Base-by-base conservation (phyloP, 768 basidiomycete genomes). In the Infundibulicybe gibba region DNA sequence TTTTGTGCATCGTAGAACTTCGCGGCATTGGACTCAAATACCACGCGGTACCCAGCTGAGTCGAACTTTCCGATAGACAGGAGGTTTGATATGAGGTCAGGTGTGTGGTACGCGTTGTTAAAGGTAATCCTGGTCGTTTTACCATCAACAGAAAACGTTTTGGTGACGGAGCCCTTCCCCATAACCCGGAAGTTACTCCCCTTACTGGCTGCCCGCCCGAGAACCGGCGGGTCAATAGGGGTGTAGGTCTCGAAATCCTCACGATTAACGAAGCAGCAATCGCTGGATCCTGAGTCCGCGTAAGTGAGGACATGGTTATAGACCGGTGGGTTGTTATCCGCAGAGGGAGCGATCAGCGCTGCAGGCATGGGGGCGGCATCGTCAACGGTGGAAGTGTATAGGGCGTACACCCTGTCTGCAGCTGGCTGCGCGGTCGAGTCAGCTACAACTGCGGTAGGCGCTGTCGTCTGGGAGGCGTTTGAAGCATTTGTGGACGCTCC, bases 261-360 rank as follows among this genome's bases (percentile, higher is more conserved):
- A 14, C 43, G 5, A 19, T 61, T 47, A 0, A 41, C 45, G 41
- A 63, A 61, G 46, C 53, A 66, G 43, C 61, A 54, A 21, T 62
- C 53, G 11, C 41, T 57, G 0, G 62, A 59, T 5, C 58, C 25
- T 8, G 25, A 25, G 8, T 25, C 25, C 4, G 25, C 25, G 8
- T 4, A 25, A 8, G 25, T 25, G 25, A 8, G 25, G 25, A 25
- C 25, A 3, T 3, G 25, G 8, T 3, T 25, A 25, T 25, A 25
- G 25, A 25, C 25, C 25, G 25, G 25, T 8, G 8, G 25, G 25
- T 25, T 25, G 25, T 25, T n/a, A n/a, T n/a, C n/a, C n/a, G n/a
- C n/a, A 25, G 25, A 25, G 25, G 25, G 8, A 3, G 25, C 8
- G 8, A 25, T 8, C 25, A 25, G 25, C 25, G 25, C 25, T 25